Conservation (phyloP, 345 rosid species). For the Linum usitatissimum region DNA sequence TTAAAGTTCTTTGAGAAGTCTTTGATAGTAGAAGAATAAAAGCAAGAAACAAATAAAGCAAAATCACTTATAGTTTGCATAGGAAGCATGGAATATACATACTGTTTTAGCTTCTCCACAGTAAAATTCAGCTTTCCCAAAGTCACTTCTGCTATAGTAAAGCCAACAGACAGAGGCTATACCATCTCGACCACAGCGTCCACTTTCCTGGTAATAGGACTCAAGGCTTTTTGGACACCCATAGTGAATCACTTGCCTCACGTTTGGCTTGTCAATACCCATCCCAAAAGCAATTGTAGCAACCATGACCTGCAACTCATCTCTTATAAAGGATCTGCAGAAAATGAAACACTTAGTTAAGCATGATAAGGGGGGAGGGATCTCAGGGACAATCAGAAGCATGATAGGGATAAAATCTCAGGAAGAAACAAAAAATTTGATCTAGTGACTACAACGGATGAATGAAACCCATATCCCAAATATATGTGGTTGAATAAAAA, state of each 20-base stretch:
- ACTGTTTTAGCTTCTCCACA: slow-evolving; percentile 30
- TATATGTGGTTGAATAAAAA: slow-evolving; percentile 4
- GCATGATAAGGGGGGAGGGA: not conserved
- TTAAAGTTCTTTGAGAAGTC: not conserved
- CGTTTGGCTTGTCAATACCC: slow-evolving; percentile 44
- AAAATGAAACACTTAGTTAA: slow-evolving; percentile 4
- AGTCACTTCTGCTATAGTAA: slow-evolving; percentile 33
- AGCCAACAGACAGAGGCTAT: slow-evolving; percentile 42
- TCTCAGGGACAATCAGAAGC: slow-evolving; percentile 1
- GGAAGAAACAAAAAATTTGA: too few relatives aligned
- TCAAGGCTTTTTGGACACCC: slow-evolving; percentile 42
- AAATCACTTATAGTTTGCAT: not conserved
- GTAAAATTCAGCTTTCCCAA: slow-evolving; percentile 37
- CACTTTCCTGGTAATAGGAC: slow-evolving; percentile 44
- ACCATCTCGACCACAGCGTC: slow-evolving; percentile 47
- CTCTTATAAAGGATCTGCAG: slow-evolving; percentile 33
- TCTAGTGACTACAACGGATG: slow-evolving; percentile 2
- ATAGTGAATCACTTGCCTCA: slow-evolving; percentile 42
- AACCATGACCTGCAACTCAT: slow-evolving; percentile 40
- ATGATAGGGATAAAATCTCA: too few relatives aligned
- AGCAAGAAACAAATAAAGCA: slow-evolving; percentile 1
- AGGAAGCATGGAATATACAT: slow-evolving; percentile 10
- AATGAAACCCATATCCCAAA: slow-evolving; percentile 2
- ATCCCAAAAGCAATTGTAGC: slow-evolving; percentile 47
- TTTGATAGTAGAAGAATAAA: not conserved